A percentile compares a stretch with the other conserved stretches of the same genome.
These are phyloP conservation scores for Phytophthora capsici DNA, from an alignment of 352 stramenopile species.

Conservation along the genomic window DNA sequence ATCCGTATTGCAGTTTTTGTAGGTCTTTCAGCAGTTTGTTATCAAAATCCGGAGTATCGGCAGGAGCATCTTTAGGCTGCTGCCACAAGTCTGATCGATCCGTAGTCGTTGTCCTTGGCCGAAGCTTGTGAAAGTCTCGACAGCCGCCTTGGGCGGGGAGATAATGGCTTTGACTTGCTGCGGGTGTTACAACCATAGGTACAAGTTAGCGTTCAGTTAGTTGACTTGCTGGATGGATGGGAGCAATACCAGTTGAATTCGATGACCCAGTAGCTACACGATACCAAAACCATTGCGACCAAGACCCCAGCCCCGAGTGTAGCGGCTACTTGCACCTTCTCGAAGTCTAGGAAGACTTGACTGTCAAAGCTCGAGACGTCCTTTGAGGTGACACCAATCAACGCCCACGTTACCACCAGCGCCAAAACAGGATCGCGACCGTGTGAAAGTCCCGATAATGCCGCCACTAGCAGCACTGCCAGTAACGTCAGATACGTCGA, in stretches of 20 bases:
- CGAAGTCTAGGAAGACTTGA: slow-evolving; percentile 32
- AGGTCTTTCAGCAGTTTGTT: too few species aligned
- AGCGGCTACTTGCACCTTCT: slow-evolving; percentile 50
- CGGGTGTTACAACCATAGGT: slow-evolving; percentile 9
- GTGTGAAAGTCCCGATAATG: slow-evolving; percentile 52
- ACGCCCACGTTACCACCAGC: slow-evolving; percentile 55
- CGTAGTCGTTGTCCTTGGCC: slow-evolving; percentile 37
- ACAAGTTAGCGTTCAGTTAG: slow-evolving; percentile 26
- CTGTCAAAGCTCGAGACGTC: slow-evolving; percentile 30
- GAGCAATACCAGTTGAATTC: slow-evolving; percentile 35
- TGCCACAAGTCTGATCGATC: slow-evolving; percentile 28
- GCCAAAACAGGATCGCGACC: slow-evolving; percentile 63
- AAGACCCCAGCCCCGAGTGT: slow-evolving; percentile 47
- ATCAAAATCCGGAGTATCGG: too few species aligned
- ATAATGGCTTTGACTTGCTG: slow-evolving; percentile 18
- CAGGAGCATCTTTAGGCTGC: slow-evolving; percentile 14
- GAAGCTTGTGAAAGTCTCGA: slow-evolving; percentile 32
- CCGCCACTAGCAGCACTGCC: slow-evolving; percentile 46
- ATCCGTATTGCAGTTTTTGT: too few species aligned
- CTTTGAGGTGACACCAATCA: slow-evolving; percentile 58
- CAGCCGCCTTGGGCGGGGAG: slow-evolving; percentile 9
- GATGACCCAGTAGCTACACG: slow-evolving; percentile 34
- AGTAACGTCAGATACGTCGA: slow-evolving; percentile 55
- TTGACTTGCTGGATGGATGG: slow-evolving; percentile 11
- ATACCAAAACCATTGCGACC: slow-evolving; percentile 38